Base-by-base conservation (phyloP, 495 filamentous ascomycete genomes). In the Penicillium ochrochloron region DNA sequence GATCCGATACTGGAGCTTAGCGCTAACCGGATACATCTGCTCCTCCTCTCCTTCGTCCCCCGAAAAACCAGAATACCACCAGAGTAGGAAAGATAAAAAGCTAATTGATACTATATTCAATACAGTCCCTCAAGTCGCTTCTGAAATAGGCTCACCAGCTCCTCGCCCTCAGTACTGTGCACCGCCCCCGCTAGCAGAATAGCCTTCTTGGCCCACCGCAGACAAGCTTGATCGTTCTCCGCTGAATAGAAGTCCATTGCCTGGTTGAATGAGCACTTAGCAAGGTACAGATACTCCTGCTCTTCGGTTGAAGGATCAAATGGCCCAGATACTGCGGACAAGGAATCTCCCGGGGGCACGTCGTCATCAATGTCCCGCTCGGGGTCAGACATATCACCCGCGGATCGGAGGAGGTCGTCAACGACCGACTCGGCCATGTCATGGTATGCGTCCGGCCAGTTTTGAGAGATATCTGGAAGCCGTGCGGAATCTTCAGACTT, bases 231-330 rank as follows among this genome's bases (percentile, higher is more conserved):
- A 57, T 88, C 84, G 54, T 88, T 81, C 0, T 77, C 77, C 4
- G 67, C 70, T 15, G 85, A 77, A 63, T 90, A 93, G 48, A 89
- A 85, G 63, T 95, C 92, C 23, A 93, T 83, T 0, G 89, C 89
- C 46, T 83, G 85, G 65, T 96, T 96, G 79, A 95, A 97, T 0
- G 88, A 75, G 3, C 83, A 86, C 0, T 85, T 85, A 1, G 88
- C 88, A 33, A 97, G 84, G 89, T 90, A 94, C 66, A 97, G 84
- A 89, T 90, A 94, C 66, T 90, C 86, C 3, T 97, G 76, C 65
- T 97, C 93, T 8, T 85, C 83, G 11, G 75, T 62, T 5, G 91
- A 91, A 69, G 25, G 25, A 27, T 27, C 25, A 27, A 27, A 27
- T 4, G 25, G 25, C 25, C 25, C 1, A 27, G 25, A 27, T 27